Evolutionary conservation across 345 rosid species (phyloP), one percentile per base, ranked within the genome.

Genomic region (Heritiera fomes): DNA sequence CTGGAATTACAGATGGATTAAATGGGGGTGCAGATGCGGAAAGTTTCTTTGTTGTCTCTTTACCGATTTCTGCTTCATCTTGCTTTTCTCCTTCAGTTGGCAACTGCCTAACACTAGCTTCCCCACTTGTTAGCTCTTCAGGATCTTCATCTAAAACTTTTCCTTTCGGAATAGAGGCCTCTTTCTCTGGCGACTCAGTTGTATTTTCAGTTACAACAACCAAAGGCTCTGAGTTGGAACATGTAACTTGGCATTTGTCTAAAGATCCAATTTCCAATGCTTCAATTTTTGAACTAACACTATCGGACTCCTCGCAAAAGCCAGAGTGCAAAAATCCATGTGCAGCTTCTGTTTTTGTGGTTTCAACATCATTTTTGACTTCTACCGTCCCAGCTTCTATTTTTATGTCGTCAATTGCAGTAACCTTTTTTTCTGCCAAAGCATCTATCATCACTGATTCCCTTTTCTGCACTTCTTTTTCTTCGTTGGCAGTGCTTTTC

Each of bases 1-100:
- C 88, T 56, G 97, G 97, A 81, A 88, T 66, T 67, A 85, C 82
- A 47, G 98, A 86, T 20, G 99, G 99, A 70, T 91, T 94, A 84
- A 89, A 96, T 55, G 99, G 98, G 10, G 99, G 94, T 63, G 99
- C 99, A 79, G 97, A 89, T 63, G 99, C 99, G 75, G 98, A 93
- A 63, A 96, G 94, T 86, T 90, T 96, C 86, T 89, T 96, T 80
- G 92, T 86, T 52, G 84, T 83, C 85, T 91, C 98, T 84, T 94
- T 96, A 46, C 85, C 91, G 11, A 81, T 78, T 83, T 92, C 97
- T 47, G 76, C 49, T 80, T 85, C 97, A 14, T 91, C 91, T 77
- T 86, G 90, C 82, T 90, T 90, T 82, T 85, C 96, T 82, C 78
- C 89, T 73, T 86, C 91, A 78, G 84, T 79, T 68, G 83, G 76